These are phyloP conservation scores for Colletotrichum sp. DNA, from an alignment of 2,329 filamentous ascomycete species.

Conservation along the genomic window DNA sequence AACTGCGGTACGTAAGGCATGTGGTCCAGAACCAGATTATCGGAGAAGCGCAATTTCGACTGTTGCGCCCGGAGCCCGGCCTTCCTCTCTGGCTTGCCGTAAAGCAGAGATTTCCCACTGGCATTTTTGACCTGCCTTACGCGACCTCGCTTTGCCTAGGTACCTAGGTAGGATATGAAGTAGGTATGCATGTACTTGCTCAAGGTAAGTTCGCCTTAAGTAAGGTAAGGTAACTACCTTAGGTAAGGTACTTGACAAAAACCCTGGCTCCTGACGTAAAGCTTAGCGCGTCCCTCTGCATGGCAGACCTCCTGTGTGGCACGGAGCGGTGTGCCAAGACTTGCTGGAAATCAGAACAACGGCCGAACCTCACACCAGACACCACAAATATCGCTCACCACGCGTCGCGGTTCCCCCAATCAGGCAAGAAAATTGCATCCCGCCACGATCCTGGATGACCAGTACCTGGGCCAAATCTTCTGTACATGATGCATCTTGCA, in stretches of 20 bases:
- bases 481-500: neutral
- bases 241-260: neutral
- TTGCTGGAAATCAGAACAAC: constrained; percentile 1
- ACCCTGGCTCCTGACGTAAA: neutral
- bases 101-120: neutral
- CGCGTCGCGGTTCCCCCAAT: neutral
- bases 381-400: constrained; percentile 7
- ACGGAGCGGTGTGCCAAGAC: constrained; percentile 5
- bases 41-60: neutral
- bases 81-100: neutral
- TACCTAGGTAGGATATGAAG: neutral
- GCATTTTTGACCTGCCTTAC: neutral
- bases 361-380: neutral
- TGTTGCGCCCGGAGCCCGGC: neutral
- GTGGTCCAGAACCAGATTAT: neutral
- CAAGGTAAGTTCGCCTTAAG: neutral
- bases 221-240: neutral
- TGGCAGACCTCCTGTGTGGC: neutral
- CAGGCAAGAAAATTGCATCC: neutral
- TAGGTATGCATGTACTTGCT: neutral
- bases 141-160: neutral
- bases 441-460: neutral
- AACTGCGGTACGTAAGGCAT: neutral
- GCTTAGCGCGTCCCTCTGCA: neutral
- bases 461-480: neutral